Evolutionary conservation across 768 basidiomycete species (phyloP), one percentile per base, ranked within the genome.

Genomic region (Russula virescens): DNA sequence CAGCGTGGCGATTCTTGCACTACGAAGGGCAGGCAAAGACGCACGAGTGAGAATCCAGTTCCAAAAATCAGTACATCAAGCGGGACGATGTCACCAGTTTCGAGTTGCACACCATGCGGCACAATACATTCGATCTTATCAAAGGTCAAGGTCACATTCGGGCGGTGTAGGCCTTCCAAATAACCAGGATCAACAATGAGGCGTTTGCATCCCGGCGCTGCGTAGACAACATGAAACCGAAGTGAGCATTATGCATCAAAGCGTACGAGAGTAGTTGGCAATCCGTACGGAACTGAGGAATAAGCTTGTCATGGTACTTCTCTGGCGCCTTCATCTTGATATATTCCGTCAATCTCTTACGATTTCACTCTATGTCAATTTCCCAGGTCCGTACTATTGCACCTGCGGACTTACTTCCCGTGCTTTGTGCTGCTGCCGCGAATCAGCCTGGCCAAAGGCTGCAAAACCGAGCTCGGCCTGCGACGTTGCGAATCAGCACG

Each of bases 141-240:
- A 78, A 79, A 84, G 19, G 67, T 71, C 48, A 87, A 65, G 21
- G 72, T 73, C 38, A 87, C 80, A 69, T 88, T 86, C 1, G 81
- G 76, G 48, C 74, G 75, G 57, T 81, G 74, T 55, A 87, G 70
- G 26, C 76, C 73, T n/a, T 77, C 70, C 21, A 88, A 77, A 68
- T 85, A 87, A 19, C 78, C 78, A 3, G 82, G 80, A 68, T 88
- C 83, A 58, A 82, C 75, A 38, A 88, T 80, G 21, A 86, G 78
- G 43, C 87, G 78, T 71, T 85, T 86, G 69, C 85, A 87, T 23
- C 85, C 85, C 34, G 80, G 78, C 47, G 79, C 83, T 83, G 54
- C 21, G 26, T 8, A 42, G 19, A 50, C 16, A 7, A 28, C 38
- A 34, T 54, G 31, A 31, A 31, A 31, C 31, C 31, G 31, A 31